Evolutionary conservation across 2,329 filamentous ascomycete species (phyloP), one percentile per base, ranked within the genome.

Genomic region (Phaeophleospora eucalypticola): DNA sequence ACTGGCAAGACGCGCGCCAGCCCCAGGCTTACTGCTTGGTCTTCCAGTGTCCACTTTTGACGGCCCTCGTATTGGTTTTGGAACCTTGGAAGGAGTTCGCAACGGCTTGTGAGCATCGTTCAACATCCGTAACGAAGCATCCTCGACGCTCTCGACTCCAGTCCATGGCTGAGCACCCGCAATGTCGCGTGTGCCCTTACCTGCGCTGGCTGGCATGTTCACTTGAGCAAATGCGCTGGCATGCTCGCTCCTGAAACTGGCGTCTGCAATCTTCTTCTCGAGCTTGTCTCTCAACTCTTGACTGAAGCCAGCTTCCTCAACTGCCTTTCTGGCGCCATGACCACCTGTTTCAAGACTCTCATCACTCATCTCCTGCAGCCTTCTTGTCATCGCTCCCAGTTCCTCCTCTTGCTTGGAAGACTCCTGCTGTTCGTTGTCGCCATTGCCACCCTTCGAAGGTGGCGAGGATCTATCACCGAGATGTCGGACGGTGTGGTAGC

Each of bases 41-140:
- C 68, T 56, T 4, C 67, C 67, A 8, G 73, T 73, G 34, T 73
- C 71, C 12, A 77, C 66, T 50, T 70, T 72, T 2, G 73, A 69
- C 36, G 62, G 54, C 33, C 57, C 55, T 15, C 66, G 65, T 6
- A 68, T 59, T 3, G 52, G 8, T 65, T 59, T 16, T 66, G 73
- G 35, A 68, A 68, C 51, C 68, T 69, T 52, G 60, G 69, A 29
- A 34, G 58, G 19, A 8, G 65, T 63, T 33, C 73, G 71, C 12
- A 79, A 61, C 15, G 78, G 79, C 61, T 82, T 83, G 57, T 79
- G 77, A 14, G 77, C 73, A 58, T 83, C 80, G 38, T 79, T 76
- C 8, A 84, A 72, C 79, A 97, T 97, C 24, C 93, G 82, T 40
- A 95, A 71, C 17, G 89, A 83, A 0, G 85, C 78, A 65, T 96